A percentile compares a stretch with the other conserved stretches of the same genome.
These are phyloP conservation scores for Penicillium riverlandense DNA, from an alignment of 495 filamentous ascomycete genomes.

Conservation along the genomic window DNA sequence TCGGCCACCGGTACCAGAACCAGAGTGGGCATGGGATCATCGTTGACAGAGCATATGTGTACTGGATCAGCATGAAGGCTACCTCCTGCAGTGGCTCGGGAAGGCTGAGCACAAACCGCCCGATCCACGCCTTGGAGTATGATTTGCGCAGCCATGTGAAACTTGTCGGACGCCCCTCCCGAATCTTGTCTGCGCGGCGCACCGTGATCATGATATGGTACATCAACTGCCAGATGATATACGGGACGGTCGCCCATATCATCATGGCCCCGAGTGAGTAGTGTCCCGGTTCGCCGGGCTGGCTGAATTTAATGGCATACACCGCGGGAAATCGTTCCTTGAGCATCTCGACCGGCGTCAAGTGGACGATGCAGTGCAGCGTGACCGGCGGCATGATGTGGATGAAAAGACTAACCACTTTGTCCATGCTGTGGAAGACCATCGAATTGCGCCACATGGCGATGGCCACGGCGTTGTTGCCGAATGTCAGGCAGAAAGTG, in stretches of 20 bases:
- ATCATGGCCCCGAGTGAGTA: constrained; percentile 84
- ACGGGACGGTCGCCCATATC: constrained; percentile 86
- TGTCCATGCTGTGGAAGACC: constrained; percentile 97
- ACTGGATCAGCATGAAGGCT: constrained; percentile 95
- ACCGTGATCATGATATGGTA: constrained; percentile 96
- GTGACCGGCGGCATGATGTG: constrained; percentile 97
- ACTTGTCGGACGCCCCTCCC: constrained; percentile 87
- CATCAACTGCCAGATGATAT: constrained; percentile 80
- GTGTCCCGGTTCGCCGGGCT: constrained; percentile 61
- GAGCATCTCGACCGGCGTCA: constrained; percentile 58
- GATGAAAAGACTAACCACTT: constrained; percentile 90
- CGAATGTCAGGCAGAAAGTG: constrained; percentile 85
- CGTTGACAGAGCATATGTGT: constrained; percentile 77
- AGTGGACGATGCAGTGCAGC: constrained; percentile 85
- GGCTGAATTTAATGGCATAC: constrained; percentile 69
- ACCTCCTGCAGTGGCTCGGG: constrained; percentile 72
- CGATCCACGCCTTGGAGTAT: constrained; percentile 83
- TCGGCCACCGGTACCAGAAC: constrained; percentile 86
- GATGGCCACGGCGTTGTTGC: constrained; percentile 96
- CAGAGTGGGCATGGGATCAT: constrained; percentile 93
- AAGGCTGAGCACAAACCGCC: constrained; percentile 71
- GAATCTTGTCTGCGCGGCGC: constrained; percentile 86
- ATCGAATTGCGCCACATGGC: constrained; percentile 99
- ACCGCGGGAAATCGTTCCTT: constrained; percentile 76
- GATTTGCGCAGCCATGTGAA: constrained; percentile 95